Base-by-base conservation (phyloP, 2,329 filamentous ascomycete genomes). In the Bipolaris bicolor region DNA sequence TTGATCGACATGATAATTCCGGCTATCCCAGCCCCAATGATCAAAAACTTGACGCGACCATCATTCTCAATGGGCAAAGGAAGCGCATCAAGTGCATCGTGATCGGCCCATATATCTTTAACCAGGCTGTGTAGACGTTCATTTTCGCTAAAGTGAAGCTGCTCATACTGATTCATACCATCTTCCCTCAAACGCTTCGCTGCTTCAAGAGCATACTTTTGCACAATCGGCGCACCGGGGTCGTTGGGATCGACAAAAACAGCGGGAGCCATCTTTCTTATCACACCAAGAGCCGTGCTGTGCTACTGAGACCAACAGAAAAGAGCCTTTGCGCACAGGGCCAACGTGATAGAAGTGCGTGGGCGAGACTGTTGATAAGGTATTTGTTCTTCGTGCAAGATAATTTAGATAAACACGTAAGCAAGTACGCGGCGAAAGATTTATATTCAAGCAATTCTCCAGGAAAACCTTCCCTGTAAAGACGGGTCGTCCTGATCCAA, bases 11-110 rank as follows among this genome's bases (percentile, higher is more conserved):
- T 7, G 75, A 81, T 56, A 6, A 80, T 68, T 4, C 78, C 79
- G 7, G 72, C 74, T 48, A 71, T 76, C 0, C 79, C 79, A 26
- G 73, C 76, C n/a, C 79, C 78, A 7, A 78, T 54, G 29, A 80
- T 73, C 16, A 77, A 58, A 22, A 72, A 51, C 61, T 66, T 72
- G 54, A 49, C 43, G 9, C n/a, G 33, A 3, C 37, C 55, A 16
- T 52, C 55, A 7, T 51, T 22, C 0, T 39, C 15, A 33, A 60
- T 43, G 11, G 63, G 63, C 10, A 56, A 10, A 1, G 61, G 53
- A 24, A 57, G 49, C 11, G 41, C 50, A 50, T 65, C 55, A n/a
- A 65, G 57, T 3, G 54, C 52, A 5, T 43, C 55, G 52, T 65
- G 63, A 22, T 65, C 63, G 10, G 61, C 63, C 40, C 50, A 65